Percentiles rank a stretch among this genome's conserved stretches.
Evolutionary conservation across 2,329 filamentous ascomycete genomes (phyloP).

Genomic region (Macrophomina tecta): DNA sequence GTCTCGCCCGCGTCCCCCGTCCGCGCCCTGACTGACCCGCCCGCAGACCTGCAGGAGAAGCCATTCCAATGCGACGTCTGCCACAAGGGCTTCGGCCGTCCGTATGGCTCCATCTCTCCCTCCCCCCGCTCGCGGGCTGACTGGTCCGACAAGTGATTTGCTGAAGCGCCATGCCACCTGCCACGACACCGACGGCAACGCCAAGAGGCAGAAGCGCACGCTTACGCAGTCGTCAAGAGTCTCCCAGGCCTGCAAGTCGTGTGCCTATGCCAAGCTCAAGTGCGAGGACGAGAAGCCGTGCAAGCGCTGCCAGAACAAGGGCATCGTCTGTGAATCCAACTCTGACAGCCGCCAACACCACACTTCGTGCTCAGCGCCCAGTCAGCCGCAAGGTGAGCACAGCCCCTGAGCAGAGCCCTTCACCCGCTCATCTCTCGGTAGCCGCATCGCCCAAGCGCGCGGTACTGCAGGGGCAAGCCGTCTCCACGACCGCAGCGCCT

Average conservation of each 20-base stretch:
- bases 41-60: slow-evolving; percentile 49
- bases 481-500: not conserved
- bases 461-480: not conserved
- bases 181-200: slow-evolving; percentile 47
- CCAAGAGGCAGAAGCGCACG: slow-evolving; percentile 30
- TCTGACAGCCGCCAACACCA: slow-evolving; percentile 27
- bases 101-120: slow-evolving; percentile 37
- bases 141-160: slow-evolving; percentile 47
- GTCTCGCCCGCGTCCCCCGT: slow-evolving; percentile 30
- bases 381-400: slow-evolving; percentile 33
- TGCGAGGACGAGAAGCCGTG: slow-evolving; percentile 63
- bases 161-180: slow-evolving; percentile 58
- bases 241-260: slow-evolving; percentile 59
- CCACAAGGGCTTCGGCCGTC: slow-evolving; percentile 54
- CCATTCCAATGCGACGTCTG: slow-evolving; percentile 54
- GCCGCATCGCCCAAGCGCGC: not conserved
- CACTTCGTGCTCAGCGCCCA: slow-evolving; percentile 36
- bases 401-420: not conserved
- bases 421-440: not conserved
- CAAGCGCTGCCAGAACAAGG: slow-evolving; percentile 57
- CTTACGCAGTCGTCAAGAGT: slow-evolving; percentile 41
- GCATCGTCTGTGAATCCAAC: slow-evolving; percentile 49
- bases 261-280: slow-evolving; percentile 58
- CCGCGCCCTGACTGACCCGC: not conserved
- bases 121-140: slow-evolving; percentile 2